Evolutionary conservation across 1,284 basidiomycete species (phyloP).

Genomic region (Trichosporon sp.): DNA sequence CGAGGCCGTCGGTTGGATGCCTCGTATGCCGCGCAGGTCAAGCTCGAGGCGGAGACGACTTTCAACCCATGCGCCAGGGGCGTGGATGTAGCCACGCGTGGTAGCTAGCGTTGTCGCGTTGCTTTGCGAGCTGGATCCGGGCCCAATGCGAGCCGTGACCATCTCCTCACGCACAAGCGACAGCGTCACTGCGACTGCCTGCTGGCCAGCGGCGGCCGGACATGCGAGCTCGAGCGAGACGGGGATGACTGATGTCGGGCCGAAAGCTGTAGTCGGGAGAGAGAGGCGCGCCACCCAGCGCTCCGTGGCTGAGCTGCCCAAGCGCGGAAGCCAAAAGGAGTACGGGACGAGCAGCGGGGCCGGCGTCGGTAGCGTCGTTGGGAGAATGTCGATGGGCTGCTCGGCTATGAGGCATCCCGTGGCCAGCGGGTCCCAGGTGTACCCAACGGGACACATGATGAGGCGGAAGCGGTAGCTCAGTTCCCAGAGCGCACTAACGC

Average conservation of each 20-base stretch:
- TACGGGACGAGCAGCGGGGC: neutral
- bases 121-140: neutral
- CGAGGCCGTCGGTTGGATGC: neutral
- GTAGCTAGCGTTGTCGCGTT: neutral
- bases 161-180: conserved; percentile 18
- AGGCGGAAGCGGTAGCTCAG: neutral
- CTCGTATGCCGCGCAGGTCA: neutral
- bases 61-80: too few species aligned
- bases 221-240: conserved; percentile 24
- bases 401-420: neutral
- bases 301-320: conserved; percentile 1
- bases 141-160: neutral
- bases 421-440: neutral
- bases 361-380: neutral
- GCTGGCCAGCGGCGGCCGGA: conserved; percentile 14
- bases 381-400: neutral
- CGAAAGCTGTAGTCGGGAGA: conserved; percentile 36
- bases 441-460: neutral
- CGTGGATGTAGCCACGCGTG: neutral
- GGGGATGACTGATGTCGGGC: conserved; percentile 40
- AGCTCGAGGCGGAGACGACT: neutral
- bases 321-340: neutral
- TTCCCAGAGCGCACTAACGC: neutral
- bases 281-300: conserved; percentile 30
- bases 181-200: conserved; percentile 26